phyloP scores from a whole-genome alignment of 331 rosid genomes.

The Quercus tomentella region DNA sequence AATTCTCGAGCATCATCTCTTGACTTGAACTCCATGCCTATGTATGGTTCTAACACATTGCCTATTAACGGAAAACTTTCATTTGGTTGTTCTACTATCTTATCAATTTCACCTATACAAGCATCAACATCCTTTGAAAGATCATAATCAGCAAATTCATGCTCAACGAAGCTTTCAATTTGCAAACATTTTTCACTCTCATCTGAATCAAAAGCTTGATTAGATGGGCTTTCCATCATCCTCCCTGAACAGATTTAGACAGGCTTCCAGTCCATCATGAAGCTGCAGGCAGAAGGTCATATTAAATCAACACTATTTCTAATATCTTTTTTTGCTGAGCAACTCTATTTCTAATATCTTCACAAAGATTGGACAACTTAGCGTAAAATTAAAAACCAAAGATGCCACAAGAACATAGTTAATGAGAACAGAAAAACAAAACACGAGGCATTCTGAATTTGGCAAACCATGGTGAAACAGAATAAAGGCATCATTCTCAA shows the following conservation, averaged over 20 bases:
- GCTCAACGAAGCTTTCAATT: conserved; percentile 31
- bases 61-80: conserved; percentile 24
- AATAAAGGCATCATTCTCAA: not conserved
- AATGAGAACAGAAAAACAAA: not conserved
- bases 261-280: not conserved
- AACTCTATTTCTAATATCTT: no score
- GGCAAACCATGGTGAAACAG: not conserved
- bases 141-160: conserved; percentile 23
- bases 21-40: conserved; percentile 69
- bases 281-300: not conserved
- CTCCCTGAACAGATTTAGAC: conserved; percentile 17
- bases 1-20: conserved; percentile 75
- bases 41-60: conserved; percentile 45
- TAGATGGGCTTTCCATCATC: conserved; percentile 41
- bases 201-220: conserved; percentile 46
- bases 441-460: not conserved
- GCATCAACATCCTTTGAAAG: conserved; percentile 33
- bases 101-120: conserved; percentile 39
- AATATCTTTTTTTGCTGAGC: no score
- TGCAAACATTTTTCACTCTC: conserved; percentile 50
- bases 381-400: not conserved
- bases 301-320: no score
- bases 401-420: not conserved
- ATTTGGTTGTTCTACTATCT: conserved; percentile 34
- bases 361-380: not conserved